Evolutionary conservation across 148 eudicot genomes (phyloP).

Genomic region (Nyssa sinensis): DNA sequence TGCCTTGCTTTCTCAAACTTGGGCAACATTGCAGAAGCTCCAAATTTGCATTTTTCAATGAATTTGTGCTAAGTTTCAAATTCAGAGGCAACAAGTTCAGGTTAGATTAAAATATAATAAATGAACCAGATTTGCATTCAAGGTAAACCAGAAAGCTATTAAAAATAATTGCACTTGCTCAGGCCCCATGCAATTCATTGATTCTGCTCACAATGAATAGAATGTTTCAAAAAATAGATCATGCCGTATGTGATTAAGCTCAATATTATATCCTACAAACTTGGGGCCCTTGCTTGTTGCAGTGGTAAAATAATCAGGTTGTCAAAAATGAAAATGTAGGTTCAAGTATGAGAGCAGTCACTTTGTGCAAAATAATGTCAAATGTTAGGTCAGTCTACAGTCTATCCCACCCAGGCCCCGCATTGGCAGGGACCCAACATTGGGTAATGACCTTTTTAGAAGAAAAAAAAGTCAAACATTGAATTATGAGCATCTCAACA

Average conservation of each 20-base stretch:
- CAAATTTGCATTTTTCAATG: slow-evolving; percentile 83
- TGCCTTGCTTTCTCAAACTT: slow-evolving; percentile 89
- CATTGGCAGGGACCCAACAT: no score
- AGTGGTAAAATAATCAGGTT: no score
- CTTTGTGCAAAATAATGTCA: no score
- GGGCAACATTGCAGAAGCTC: slow-evolving; percentile 71
- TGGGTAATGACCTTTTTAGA: no score
- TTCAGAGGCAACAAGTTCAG: slow-evolving; percentile 2
- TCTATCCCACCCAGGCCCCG: no score
- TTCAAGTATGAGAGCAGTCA: no score
- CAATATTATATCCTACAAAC: not conserved
- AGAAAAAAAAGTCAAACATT: not conserved
- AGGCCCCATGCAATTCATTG: not conserved
- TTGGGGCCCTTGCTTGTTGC: no score
- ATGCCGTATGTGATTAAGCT: not conserved
- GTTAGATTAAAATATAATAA: slow-evolving; percentile 4
- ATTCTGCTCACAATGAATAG: not conserved
- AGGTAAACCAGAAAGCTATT: not conserved
- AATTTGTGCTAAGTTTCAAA: slow-evolving; percentile 74
- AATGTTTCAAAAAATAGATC: not conserved
- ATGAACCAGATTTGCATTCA: not conserved
- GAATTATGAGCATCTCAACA: slow-evolving; percentile 6
- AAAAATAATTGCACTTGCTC: not conserved
- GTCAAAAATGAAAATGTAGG: no score
- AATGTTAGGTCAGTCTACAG: no score